phyloP scores from a whole-genome alignment of 2,329 filamentous ascomycete genomes.

The Xylariaceae sp. region DNA sequence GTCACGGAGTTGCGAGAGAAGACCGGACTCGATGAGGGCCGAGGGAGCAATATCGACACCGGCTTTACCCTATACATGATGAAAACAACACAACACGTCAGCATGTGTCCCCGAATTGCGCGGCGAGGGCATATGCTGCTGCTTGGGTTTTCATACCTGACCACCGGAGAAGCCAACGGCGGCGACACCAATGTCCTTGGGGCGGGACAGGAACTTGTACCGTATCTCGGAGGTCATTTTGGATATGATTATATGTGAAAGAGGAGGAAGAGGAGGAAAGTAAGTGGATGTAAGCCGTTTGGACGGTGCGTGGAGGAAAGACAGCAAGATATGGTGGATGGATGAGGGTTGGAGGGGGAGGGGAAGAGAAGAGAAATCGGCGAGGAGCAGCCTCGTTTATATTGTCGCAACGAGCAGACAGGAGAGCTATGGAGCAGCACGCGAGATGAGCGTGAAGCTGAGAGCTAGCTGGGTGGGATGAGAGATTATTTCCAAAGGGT shows the following conservation, averaged over 20 bases:
- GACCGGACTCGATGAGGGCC: constrained; percentile 81
- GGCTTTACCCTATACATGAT: constrained; percentile 60
- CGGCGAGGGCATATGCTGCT: not conserved
- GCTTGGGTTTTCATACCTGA: constrained; percentile 57
- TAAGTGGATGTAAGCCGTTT: not conserved
- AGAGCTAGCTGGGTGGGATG: not conserved
- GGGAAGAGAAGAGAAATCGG: not conserved
- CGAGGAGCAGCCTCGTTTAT: not conserved
- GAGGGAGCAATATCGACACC: constrained; percentile 88
- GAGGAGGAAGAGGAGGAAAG: not conserved
- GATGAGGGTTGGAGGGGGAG: not conserved
- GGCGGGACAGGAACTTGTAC: constrained; percentile 72
- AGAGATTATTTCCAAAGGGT: not conserved
- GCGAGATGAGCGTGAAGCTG: not conserved
- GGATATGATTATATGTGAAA: not conserved
- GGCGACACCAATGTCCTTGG: constrained; percentile 80
- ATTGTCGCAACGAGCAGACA: not conserved
- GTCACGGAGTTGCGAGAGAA: constrained; percentile 74
- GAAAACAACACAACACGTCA: constrained; percentile 15
- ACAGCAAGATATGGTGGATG: not conserved
- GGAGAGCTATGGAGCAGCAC: not conserved
- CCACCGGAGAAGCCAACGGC: constrained; percentile 95
- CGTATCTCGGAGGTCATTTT: constrained; percentile 50
- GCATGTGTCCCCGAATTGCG: not conserved
- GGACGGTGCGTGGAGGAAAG: not conserved